Base-by-base conservation (phyloP, 2,329 filamentous ascomycete genomes). In the Aspergillus tanneri region DNA sequence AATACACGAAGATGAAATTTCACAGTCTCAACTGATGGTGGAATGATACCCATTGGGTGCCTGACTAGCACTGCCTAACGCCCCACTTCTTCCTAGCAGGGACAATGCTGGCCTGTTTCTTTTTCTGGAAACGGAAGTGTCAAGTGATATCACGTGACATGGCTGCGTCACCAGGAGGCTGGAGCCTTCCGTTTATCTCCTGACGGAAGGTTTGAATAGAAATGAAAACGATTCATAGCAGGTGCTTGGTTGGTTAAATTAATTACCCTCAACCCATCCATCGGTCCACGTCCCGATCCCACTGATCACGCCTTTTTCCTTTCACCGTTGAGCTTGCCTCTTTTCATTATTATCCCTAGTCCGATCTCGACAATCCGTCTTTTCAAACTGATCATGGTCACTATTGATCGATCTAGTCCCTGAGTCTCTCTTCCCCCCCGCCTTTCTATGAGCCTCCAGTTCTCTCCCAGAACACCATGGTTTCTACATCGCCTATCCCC, bases 401-500 rank as follows among this genome's bases (percentile, higher is more conserved):
- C 19, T 38, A 12, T 24, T 14, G 22, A 38, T 16, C 36, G 36
- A 24, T 16, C 36, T 9, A 19, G 36, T 21, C 30, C 30, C 30
- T 34, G 30, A 34, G 19, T 34, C 19, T 34, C 30, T 34, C 16
- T 39, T 10, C 21, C 34, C 40, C 35, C 48, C 44, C n/a, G 30
- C 40, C 35, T 40, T 40, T 53, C 19, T 30, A 36, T 27, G 37
- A 46, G 48, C 47, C 47, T 49, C 37, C 30, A 47, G 23, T 45
- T 36, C 45, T 36, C 47, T 46, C 50, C 56, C 57, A 48, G 48
- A 47, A 47, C 53, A 54, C 39, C 52, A 67, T 67, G 65, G 57
- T 67, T 47, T 62, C 61, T 34, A 49, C 66, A 35, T 61, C 69
- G 53, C 57, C 69, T 43, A 63, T 72, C 36, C 84, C 89, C 25